phyloP scores from a whole-genome alignment of 2,329 filamentous ascomycete species.

The Chaetoscypha palmicola region DNA sequence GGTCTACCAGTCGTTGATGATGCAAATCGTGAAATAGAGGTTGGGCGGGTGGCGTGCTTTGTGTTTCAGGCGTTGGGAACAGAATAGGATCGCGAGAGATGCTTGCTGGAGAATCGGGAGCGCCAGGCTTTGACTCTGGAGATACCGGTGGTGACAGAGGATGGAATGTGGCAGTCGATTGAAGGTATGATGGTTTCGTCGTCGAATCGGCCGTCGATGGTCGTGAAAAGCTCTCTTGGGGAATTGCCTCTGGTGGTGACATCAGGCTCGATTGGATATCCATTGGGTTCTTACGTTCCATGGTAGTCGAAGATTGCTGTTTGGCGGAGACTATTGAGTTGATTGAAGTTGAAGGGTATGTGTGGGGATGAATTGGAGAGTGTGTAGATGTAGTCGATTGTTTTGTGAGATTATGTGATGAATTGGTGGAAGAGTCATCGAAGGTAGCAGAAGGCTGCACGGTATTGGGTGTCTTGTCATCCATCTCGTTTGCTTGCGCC shows the following conservation, averaged over 20 bases:
- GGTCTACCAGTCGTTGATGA: conserved; percentile 42
- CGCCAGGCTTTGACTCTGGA: conserved; percentile 34
- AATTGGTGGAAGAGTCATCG: conserved; percentile 21
- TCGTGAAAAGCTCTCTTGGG: conserved; percentile 43
- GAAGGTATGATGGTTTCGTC: conserved; percentile 27
- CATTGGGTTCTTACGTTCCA: conserved; percentile 23
- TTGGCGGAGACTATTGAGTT: conserved; percentile 19
- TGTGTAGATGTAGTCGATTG: conserved; percentile 10
- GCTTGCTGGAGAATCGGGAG: conserved; percentile 30
- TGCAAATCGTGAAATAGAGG: conserved; percentile 45
- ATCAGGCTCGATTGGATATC: conserved; percentile 43
- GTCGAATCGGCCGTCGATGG: conserved; percentile 21
- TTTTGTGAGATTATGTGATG: conserved; percentile 16
- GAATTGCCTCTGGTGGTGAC: conserved; percentile 53
- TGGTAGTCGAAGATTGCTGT: conserved; percentile 20
- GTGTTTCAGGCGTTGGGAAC: conserved; percentile 42
- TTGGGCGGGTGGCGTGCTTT: conserved; percentile 35
- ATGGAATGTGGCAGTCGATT: conserved; percentile 33
- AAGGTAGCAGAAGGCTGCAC: conserved; percentile 27
- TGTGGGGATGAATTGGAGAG: conserved; percentile 7
- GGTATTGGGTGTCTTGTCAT: conserved; percentile 24
- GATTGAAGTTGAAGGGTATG: conserved; percentile 16
- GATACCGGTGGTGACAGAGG: conserved; percentile 54
- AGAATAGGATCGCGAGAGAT: conserved; percentile 48
- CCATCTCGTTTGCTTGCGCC: conserved; percentile 24